Conservation (phyloP, 2,329 filamentous ascomycete species). For the Periconia sp. region DNA sequence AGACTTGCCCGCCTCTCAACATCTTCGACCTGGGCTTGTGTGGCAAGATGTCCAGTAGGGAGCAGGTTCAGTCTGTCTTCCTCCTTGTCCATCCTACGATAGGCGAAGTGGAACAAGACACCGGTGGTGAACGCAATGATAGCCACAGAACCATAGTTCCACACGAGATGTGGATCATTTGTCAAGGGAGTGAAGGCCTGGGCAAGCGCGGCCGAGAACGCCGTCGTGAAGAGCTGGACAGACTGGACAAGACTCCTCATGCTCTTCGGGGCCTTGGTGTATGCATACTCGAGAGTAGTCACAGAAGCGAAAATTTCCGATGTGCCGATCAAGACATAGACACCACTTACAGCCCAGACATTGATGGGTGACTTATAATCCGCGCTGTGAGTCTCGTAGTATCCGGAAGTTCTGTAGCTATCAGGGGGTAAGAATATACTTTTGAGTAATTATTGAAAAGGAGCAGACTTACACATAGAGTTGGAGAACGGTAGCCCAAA, state of each 20-base stretch:
- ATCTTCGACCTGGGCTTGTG: constrained; percentile 31
- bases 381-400: constrained; percentile 39
- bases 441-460: too few species aligned
- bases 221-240: constrained; percentile 44
- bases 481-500: constrained; percentile 64
- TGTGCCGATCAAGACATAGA: constrained; percentile 62
- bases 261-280: constrained; percentile 72
- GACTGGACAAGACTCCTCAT: constrained; percentile 58
- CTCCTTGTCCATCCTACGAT: constrained; percentile 39
- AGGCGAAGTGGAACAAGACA: constrained; percentile 38
- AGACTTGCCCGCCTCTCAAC: constrained; percentile 27
- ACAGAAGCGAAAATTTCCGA: constrained; percentile 70
- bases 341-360: constrained; percentile 60
- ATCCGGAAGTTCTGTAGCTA: constrained; percentile 61
- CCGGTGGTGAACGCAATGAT: constrained; percentile 44
- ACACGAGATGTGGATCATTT: constrained; percentile 34
- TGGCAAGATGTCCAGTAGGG: constrained; percentile 45
- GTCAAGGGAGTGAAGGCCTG: constrained; percentile 37
- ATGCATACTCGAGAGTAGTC: constrained; percentile 74
- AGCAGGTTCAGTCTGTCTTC: constrained; percentile 48
- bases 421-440: too few species aligned
- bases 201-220: constrained; percentile 38
- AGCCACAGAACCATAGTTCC: constrained; percentile 45
- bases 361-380: constrained; percentile 55
- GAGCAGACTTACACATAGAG: constrained; percentile 53